A percentile compares a stretch with the other conserved stretches of the same genome.
phyloP scores from a whole-genome alignment of 108 stramenopile genomes.

The Chaetoceros muelleri region DNA sequence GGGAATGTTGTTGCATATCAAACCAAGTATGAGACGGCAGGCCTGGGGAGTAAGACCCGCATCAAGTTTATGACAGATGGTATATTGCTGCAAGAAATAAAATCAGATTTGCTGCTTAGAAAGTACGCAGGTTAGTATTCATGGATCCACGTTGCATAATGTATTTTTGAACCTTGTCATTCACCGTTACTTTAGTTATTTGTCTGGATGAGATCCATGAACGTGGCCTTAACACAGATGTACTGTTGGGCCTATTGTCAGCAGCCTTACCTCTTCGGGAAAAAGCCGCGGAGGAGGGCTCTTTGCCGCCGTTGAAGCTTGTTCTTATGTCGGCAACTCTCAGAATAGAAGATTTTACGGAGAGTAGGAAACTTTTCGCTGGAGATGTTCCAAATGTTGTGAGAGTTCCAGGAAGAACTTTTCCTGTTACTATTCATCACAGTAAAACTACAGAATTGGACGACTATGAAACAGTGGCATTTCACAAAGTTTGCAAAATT shows the following conservation, averaged over 20 bases:
- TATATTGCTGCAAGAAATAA: slow-evolving; percentile 89
- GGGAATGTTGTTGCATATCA: slow-evolving; percentile 89
- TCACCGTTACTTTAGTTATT: neutral
- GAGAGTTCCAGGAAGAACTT: slow-evolving; percentile 83
- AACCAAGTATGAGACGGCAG: slow-evolving; percentile 89
- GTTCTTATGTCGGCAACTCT: slow-evolving; percentile 98
- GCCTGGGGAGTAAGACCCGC: slow-evolving; percentile 62
- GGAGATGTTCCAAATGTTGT: slow-evolving; percentile 55
- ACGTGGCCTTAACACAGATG: slow-evolving; percentile 87
- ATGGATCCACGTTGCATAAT: slow-evolving; percentile 4
- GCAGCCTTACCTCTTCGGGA: slow-evolving; percentile 74
- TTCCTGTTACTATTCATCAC: slow-evolving; percentile 95
- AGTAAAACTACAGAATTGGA: slow-evolving; percentile 89
- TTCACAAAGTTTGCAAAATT: slow-evolving; percentile 78
- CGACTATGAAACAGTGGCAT: slow-evolving; percentile 76
- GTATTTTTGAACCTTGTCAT: neutral
- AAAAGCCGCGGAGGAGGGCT: slow-evolving; percentile 53
- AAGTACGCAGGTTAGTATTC: slow-evolving; percentile 87
- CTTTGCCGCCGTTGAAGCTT: slow-evolving; percentile 82
- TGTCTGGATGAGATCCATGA: slow-evolving; percentile 23
- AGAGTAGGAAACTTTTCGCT: slow-evolving; percentile 78
- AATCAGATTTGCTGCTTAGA: slow-evolving; percentile 85
- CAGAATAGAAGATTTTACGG: slow-evolving; percentile 88
- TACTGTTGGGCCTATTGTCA: slow-evolving; percentile 90
- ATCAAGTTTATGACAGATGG: slow-evolving; percentile 99